phyloP scores from a whole-genome alignment of 2,329 filamentous ascomycete species.

The Ophiostoma angusticollis region DNA sequence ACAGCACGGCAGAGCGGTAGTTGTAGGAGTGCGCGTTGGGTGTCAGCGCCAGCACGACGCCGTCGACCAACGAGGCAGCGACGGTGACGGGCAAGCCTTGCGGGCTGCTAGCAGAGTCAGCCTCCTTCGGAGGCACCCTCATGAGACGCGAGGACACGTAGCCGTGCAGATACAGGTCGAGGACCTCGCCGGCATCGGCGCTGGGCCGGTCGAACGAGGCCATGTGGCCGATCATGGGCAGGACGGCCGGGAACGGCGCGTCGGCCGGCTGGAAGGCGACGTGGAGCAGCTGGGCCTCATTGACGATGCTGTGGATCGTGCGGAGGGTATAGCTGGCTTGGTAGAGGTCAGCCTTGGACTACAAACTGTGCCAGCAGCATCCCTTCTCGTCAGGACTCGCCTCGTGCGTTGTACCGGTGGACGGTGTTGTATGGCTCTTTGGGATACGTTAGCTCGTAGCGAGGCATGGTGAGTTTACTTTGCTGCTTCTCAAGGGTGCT shows the following conservation, averaged over 20 bases:
- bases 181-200: slow-evolving; percentile 46
- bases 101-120: slow-evolving; percentile 1
- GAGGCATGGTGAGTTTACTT: slow-evolving; percentile 31
- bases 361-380: background rate
- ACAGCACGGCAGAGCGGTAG: slow-evolving; percentile 69
- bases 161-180: slow-evolving; percentile 73
- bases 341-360: background rate
- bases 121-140: slow-evolving; percentile 38
- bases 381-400: slow-evolving; percentile 29
- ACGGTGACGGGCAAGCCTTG: slow-evolving; percentile 53
- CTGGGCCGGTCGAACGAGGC: slow-evolving; percentile 55
- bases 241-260: slow-evolving; percentile 59
- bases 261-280: slow-evolving; percentile 58
- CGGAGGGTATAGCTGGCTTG: slow-evolving; percentile 58
- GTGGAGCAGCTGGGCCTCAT: slow-evolving; percentile 60
- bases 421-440: slow-evolving; percentile 51
- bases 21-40: slow-evolving; percentile 76
- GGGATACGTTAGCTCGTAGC: slow-evolving; percentile 43
- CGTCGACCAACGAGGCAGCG: slow-evolving; percentile 63
- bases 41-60: slow-evolving; percentile 65
- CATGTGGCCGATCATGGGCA: slow-evolving; percentile 81
- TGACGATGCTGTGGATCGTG: slow-evolving; percentile 64
- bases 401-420: slow-evolving; percentile 52
- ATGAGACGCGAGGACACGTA: slow-evolving; percentile 71
- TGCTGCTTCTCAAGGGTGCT: too few species aligned